These are phyloP conservation scores for Sanghuangporus weigelae DNA, from an alignment of 1,284 basidiomycete species.

Conservation along the genomic window DNA sequence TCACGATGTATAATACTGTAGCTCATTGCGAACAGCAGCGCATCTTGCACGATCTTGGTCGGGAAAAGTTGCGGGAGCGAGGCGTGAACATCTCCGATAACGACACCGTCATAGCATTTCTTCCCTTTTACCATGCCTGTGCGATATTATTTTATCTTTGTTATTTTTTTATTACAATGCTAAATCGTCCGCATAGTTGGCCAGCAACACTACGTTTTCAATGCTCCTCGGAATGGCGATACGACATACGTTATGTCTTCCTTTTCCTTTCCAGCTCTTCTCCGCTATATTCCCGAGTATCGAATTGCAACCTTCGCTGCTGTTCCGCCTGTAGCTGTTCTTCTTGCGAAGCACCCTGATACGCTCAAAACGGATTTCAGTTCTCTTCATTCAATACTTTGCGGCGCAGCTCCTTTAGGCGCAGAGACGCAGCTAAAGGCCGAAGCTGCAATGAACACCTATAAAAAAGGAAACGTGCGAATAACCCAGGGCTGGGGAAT, in stretches of 20 bases:
- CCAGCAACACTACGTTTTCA: conserved; percentile 1
- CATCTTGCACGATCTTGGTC: conserved; percentile 10
- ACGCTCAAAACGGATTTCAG: conserved; percentile 42
- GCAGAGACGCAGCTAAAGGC: conserved; percentile 31
- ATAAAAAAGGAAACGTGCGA: neutral
- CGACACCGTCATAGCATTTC: conserved; percentile 15
- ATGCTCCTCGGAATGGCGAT: conserved; percentile 1
- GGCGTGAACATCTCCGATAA: conserved; percentile 12
- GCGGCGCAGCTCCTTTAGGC: conserved; percentile 48
- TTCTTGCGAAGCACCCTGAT: conserved; percentile 30
- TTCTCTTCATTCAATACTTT: conserved; percentile 37
- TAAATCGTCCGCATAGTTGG: neutral
- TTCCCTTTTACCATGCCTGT: conserved; percentile 21
- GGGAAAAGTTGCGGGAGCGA: conserved; percentile 1
- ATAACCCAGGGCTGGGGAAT: conserved; percentile 16
- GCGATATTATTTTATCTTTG: neutral
- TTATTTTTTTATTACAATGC: neutral
- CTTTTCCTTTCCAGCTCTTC: conserved; percentile 7
- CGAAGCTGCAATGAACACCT: conserved; percentile 26
- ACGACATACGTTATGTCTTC: conserved; percentile 8
- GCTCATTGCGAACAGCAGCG: conserved; percentile 16
- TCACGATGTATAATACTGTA: conserved; percentile 31
- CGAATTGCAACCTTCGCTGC: conserved; percentile 37
- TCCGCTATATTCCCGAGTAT: conserved; percentile 32
- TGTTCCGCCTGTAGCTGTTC: conserved; percentile 49